Evolutionary conservation across 192 early-diverging fungal species (phyloP).

Genomic region (Geosiphon pyriformis): DNA sequence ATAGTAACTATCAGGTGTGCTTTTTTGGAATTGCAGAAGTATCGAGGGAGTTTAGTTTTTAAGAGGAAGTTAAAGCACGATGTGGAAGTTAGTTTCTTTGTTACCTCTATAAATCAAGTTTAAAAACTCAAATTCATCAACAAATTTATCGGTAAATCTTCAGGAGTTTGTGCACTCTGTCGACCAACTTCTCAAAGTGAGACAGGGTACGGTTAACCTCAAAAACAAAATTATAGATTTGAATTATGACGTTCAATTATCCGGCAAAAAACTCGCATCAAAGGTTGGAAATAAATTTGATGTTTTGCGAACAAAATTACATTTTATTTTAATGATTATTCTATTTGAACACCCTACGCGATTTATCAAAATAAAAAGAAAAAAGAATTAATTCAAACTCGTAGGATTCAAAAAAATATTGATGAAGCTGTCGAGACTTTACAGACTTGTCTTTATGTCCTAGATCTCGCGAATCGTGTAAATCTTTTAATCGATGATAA

Average conservation of each 20-base stretch:
- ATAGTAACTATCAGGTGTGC: constrained; percentile 85
- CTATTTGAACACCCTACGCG: constrained; percentile 6
- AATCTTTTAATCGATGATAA: constrained; percentile 69
- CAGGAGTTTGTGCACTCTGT: constrained; percentile 94
- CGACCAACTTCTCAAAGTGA: constrained; percentile 92
- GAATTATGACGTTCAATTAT: constrained; percentile 77
- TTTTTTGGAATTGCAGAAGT: constrained; percentile 26
- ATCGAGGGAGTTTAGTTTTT: no score
- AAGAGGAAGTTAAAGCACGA: no score
- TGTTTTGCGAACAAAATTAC: constrained; percentile 3
- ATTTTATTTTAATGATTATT: neutral
- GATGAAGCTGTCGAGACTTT: constrained; percentile 78
- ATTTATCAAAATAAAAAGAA: constrained; percentile 46
- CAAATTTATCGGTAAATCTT: no score
- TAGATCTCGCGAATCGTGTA: constrained; percentile 83
- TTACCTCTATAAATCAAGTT: no score
- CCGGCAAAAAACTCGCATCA: constrained; percentile 72
- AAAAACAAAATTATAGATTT: constrained; percentile 82
- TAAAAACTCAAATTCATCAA: constrained; percentile 3
- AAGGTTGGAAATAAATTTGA: constrained; percentile 51
- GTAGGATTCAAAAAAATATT: constrained; percentile 80
- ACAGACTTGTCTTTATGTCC: constrained; percentile 75
- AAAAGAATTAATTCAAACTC: constrained; percentile 70
- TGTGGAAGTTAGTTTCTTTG: no score
- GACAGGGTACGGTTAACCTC: constrained; percentile 77